phyloP scores from a whole-genome alignment of 2,329 filamentous ascomycete species.

The Bipolaris cookei region DNA sequence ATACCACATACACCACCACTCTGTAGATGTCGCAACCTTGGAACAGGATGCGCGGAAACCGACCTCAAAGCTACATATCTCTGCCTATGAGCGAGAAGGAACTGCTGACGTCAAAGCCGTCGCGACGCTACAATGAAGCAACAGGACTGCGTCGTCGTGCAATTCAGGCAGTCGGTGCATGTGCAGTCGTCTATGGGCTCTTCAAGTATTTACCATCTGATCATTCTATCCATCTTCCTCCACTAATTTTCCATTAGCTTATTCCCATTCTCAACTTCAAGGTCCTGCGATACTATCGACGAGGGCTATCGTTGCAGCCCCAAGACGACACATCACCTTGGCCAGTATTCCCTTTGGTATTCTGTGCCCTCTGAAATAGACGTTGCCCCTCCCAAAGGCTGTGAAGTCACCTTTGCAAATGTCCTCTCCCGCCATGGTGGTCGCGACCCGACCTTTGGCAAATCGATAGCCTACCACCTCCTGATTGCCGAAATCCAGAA shows the following conservation, averaged over 20 bases:
- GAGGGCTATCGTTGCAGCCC: constrained; percentile 68
- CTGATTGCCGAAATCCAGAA: constrained; percentile 71
- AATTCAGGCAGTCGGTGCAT: constrained; percentile 25
- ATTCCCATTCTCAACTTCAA: constrained; percentile 20
- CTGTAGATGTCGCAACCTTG: constrained; percentile 33
- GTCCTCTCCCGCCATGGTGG: constrained; percentile 85
- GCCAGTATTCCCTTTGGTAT: constrained; percentile 88
- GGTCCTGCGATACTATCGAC: constrained; percentile 60
- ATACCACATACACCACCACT: not conserved
- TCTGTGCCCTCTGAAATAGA: constrained; percentile 72
- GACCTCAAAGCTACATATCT: constrained; percentile 33
- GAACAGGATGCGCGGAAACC: constrained; percentile 37
- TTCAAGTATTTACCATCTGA: constrained; percentile 26
- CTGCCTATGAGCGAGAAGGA: constrained; percentile 44
- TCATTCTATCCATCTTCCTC: not conserved
- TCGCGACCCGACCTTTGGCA: constrained; percentile 75
- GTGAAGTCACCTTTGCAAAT: constrained; percentile 78
- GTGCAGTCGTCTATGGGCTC: constrained; percentile 34
- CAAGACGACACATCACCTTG: constrained; percentile 73
- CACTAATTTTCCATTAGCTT: constrained; percentile 28
- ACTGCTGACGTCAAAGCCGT: constrained; percentile 24
- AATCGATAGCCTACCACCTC: constrained; percentile 67
- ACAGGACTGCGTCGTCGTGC: constrained; percentile 20
- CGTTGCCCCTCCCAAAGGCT: constrained; percentile 66
- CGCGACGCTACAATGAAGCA: constrained; percentile 19